A percentile compares a stretch with the other conserved stretches of the same genome.
Conservation (phyloP, 768 basidiomycete species). For the Suillus alpinus region DNA sequence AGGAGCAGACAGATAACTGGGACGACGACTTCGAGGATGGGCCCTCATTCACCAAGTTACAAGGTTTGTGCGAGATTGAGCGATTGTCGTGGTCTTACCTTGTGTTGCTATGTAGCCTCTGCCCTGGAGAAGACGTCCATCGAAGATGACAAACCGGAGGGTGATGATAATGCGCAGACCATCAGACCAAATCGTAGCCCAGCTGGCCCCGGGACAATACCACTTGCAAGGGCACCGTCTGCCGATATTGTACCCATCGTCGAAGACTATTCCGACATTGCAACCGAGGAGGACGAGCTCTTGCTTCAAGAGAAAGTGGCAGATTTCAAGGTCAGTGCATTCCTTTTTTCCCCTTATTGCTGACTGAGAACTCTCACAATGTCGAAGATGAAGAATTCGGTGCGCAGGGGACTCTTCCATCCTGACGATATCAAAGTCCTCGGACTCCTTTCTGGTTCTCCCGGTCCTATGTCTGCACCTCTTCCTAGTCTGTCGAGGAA, state of each 20-base stretch:
- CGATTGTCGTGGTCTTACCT: background rate
- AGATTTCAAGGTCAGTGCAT: conserved; percentile 66
- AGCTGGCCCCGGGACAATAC: conserved; percentile 44
- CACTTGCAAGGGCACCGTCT: conserved; percentile 60
- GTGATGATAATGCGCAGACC: conserved; percentile 77
- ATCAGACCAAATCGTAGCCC: conserved; percentile 78
- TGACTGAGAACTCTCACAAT: background rate
- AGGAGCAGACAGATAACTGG: conserved; percentile 95
- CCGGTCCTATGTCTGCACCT: conserved; percentile 68
- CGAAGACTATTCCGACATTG: conserved; percentile 92
- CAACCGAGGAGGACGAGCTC: conserved; percentile 72
- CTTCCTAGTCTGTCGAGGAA: conserved; percentile 54
- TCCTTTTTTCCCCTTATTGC: background rate
- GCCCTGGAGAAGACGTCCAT: conserved; percentile 60
- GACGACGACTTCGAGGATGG: conserved; percentile 97
- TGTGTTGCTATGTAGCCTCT: conserved; percentile 19
- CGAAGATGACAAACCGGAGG: conserved; percentile 54
- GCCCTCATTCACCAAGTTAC: conserved; percentile 82
- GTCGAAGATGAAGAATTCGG: conserved; percentile 63
- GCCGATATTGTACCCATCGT: conserved; percentile 64
- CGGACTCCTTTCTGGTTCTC: conserved; percentile 47
- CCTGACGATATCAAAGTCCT: conserved; percentile 86
- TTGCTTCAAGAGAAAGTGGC: conserved; percentile 75
- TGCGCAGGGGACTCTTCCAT: conserved; percentile 77
- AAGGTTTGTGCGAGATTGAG: conserved; percentile 39